Evolutionary conservation across 345 rosid species (phyloP).

Genomic region (Pistacia integerrima): DNA sequence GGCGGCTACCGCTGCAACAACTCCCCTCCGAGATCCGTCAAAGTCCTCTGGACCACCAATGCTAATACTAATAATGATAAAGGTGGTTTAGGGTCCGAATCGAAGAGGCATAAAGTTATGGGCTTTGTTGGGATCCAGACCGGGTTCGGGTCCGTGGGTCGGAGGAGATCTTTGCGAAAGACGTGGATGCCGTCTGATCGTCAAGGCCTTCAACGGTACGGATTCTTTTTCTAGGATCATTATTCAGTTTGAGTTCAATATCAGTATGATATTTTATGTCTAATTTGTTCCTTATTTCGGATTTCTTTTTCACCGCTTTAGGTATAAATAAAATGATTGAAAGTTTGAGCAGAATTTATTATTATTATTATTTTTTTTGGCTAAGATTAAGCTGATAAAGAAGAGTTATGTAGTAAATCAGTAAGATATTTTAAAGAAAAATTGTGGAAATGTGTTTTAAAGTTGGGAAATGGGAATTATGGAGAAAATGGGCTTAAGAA

Average conservation of each 20-base stretch:
- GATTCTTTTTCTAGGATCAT: background rate
- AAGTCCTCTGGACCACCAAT: slow-evolving; percentile 60
- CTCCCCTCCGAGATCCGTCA: slow-evolving; percentile 52
- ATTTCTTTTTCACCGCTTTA: background rate
- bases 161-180: slow-evolving; percentile 73
- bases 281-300: too few species aligned
- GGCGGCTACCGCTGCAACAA: slow-evolving; percentile 26
- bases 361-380: too few species aligned
- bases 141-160: slow-evolving; percentile 65
- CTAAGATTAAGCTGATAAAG: too few species aligned
- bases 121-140: slow-evolving; percentile 92
- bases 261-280: background rate
- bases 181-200: slow-evolving; percentile 95
- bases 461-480: too few species aligned
- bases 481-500: too few species aligned
- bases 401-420: too few species aligned
- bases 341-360: too few species aligned
- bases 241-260: background rate
- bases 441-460: too few species aligned
- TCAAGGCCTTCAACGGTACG: slow-evolving; percentile 73
- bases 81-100: slow-evolving; percentile 15
- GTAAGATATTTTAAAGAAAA: too few species aligned
- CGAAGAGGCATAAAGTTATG: slow-evolving; percentile 74
- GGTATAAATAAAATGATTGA: too few species aligned
- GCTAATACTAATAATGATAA: slow-evolving; percentile 12